Evolutionary conservation across 1,284 basidiomycete species (phyloP).

Genomic region (Thelephora terrestris): DNA sequence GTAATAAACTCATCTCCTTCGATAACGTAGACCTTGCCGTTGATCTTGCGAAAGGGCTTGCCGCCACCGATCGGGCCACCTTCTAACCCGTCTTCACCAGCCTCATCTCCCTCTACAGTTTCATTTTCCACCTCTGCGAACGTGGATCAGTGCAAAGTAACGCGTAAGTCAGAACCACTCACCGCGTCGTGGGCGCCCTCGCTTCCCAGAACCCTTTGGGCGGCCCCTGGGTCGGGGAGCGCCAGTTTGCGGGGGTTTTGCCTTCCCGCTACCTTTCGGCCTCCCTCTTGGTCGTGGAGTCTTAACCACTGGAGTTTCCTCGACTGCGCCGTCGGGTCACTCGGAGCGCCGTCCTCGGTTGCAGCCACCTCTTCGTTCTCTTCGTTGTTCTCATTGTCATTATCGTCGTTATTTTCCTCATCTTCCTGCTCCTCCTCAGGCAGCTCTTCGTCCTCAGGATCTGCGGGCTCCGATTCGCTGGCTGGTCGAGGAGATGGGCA

Average conservation of each 20-base stretch:
- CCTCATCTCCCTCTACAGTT: conserved; percentile 19
- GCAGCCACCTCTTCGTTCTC: conserved; percentile 6
- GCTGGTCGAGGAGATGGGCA: conserved; percentile 10
- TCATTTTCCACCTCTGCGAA: conserved; percentile 8
- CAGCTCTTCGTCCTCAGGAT: conserved; percentile 4
- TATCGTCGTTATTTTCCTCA: conserved; percentile 7
- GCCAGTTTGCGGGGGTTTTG: conserved; percentile 14
- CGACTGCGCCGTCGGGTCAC: neutral
- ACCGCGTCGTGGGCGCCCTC: conserved; percentile 29
- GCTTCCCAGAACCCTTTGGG: conserved; percentile 32
- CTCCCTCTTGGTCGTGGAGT: conserved; percentile 15
- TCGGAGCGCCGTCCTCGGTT: conserved; percentile 7
- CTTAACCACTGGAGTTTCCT: neutral
- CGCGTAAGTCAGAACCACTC: conserved; percentile 7
- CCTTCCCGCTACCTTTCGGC: conserved; percentile 20
- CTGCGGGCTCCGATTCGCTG: conserved; percentile 5
- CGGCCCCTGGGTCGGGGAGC: conserved; percentile 13
- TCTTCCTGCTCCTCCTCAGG: conserved; percentile 6
- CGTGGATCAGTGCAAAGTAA: neutral
- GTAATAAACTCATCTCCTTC: conserved; percentile 86
- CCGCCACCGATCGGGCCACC: conserved; percentile 38
- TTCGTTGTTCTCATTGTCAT: conserved; percentile 4
- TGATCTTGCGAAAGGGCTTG: conserved; percentile 63
- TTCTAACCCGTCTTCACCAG: conserved; percentile 22
- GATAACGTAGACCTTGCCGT: conserved; percentile 68